Evolutionary conservation across 345 rosid genomes (phyloP).

Genomic region (Melastoma malabathricum): DNA sequence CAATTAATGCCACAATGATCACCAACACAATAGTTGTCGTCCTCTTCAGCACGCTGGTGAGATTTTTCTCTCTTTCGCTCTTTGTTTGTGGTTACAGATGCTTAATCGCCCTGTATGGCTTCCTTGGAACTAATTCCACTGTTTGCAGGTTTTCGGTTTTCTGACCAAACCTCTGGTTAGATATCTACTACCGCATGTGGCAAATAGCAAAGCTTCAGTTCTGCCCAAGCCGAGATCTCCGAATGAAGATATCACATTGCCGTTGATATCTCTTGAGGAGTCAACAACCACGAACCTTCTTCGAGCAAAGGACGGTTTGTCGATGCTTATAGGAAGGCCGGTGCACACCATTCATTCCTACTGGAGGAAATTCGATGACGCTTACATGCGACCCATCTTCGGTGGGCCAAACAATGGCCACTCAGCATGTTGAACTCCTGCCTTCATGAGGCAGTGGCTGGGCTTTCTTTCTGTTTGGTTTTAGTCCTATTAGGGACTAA

Average conservation of each 20-base stretch:
- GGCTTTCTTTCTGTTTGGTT: no score
- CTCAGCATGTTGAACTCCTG: slow-evolving; percentile 20
- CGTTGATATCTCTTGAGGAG: slow-evolving; percentile 57
- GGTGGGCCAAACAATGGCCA: slow-evolving; percentile 44
- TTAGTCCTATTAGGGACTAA: no score
- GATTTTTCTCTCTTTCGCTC: slow-evolving; percentile 1
- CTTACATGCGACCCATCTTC: slow-evolving; percentile 78
- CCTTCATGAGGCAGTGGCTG: no score
- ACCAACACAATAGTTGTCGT: slow-evolving; percentile 56
- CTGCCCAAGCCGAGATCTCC: slow-evolving; percentile 24
- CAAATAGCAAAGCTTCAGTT: not conserved
- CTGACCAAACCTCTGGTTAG: slow-evolving; percentile 64
- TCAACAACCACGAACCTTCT: slow-evolving; percentile 49
- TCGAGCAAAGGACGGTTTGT: slow-evolving; percentile 59
- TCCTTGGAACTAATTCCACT: not conserved
- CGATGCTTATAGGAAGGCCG: slow-evolving; percentile 67
- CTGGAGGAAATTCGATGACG: slow-evolving; percentile 79
- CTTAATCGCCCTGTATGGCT: not conserved
- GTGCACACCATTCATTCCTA: slow-evolving; percentile 64
- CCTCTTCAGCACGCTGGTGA: slow-evolving; percentile 63
- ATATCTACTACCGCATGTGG: slow-evolving; percentile 34
- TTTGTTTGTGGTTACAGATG: not conserved
- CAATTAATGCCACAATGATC: slow-evolving; percentile 55
- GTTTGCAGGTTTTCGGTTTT: slow-evolving; percentile 70
- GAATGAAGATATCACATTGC: slow-evolving; percentile 38